Percentiles rank a stretch among this genome's conserved stretches.
These are phyloP conservation scores for Steccherinum ochraceum DNA, from an alignment of 768 basidiomycete species.

Conservation along the genomic window DNA sequence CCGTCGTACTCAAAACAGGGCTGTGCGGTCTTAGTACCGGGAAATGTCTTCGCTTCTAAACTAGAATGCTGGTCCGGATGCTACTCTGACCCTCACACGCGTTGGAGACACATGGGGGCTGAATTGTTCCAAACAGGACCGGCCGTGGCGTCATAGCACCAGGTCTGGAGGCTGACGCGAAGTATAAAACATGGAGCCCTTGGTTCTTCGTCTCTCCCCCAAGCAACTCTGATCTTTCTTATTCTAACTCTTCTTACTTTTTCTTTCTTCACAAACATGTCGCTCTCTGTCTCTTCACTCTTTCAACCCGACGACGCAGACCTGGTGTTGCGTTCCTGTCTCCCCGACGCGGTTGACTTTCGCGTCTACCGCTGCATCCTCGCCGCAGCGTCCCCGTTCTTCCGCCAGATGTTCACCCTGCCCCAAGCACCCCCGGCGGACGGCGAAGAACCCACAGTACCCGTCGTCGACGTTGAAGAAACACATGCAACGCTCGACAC, in stretches of 20 bases:
- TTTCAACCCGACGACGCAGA: slow-evolving; percentile 48
- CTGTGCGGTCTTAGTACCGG: no score
- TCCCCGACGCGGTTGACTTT: slow-evolving; percentile 51
- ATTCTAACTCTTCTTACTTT: background rate
- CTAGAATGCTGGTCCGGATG: no score
- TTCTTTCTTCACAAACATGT: background rate
- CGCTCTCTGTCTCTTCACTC: no score
- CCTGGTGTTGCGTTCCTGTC: slow-evolving; percentile 40
- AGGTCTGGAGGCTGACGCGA: background rate
- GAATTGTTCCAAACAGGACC: background rate
- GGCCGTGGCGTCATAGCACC: background rate
- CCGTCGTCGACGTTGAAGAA: slow-evolving; percentile 54
- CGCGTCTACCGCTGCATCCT: slow-evolving; percentile 33
- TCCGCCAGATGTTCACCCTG: slow-evolving; percentile 59
- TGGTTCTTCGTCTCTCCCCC: no score
- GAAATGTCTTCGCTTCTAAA: no score
- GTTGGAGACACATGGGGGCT: no score
- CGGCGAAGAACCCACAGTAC: slow-evolving; percentile 20
- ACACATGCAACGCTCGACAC: slow-evolving; percentile 34
- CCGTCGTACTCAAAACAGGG: no score
- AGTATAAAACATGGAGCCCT: no score
- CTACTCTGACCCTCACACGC: no score
- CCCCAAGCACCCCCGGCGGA: slow-evolving; percentile 40
- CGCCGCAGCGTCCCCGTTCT: slow-evolving; percentile 59
- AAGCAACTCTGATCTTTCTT: background rate